Conservation (phyloP, 2,329 filamentous ascomycete species). For the Monosporascus sp. region DNA sequence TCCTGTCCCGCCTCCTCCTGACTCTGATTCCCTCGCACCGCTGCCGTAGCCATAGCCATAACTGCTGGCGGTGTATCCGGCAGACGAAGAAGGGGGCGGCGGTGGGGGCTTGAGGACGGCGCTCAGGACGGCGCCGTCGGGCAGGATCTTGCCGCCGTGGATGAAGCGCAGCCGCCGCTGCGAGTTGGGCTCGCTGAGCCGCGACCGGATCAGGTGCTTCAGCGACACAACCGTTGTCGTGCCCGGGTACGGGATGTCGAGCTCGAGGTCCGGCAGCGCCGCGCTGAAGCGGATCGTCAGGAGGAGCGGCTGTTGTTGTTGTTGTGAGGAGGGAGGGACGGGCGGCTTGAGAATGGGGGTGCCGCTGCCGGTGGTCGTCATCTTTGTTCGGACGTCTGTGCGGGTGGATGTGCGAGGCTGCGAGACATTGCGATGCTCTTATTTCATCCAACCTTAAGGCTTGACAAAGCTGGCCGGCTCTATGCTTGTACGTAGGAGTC, state of each 20-base stretch:
- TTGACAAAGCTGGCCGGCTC: background rate
- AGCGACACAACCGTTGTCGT: slow-evolving; percentile 70
- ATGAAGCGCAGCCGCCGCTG: slow-evolving; percentile 79
- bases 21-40: slow-evolving; percentile 11
- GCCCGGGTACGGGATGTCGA: slow-evolving; percentile 65
- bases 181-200: slow-evolving; percentile 57
- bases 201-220: slow-evolving; percentile 73
- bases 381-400: slow-evolving; percentile 2
- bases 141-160: slow-evolving; percentile 79
- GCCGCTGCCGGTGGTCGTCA: slow-evolving; percentile 9
- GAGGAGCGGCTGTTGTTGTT: slow-evolving; percentile 47
- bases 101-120: slow-evolving; percentile 60
- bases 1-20: slow-evolving; percentile 12
- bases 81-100: slow-evolving; percentile 22
- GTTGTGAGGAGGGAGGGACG: slow-evolving; percentile 5
- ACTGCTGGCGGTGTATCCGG: slow-evolving; percentile 10
- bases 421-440: background rate
- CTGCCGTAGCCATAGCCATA: background rate
- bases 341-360: slow-evolving; percentile 7
- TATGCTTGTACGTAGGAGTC: background rate
- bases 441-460: background rate
- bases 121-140: slow-evolving; percentile 64
- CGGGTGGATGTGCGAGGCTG: background rate
- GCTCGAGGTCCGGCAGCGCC: slow-evolving; percentile 73
- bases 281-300: slow-evolving; percentile 89